A percentile compares a stretch with the other conserved stretches of the same genome.
Conservation (phyloP, 495 filamentous ascomycete genomes). For the Sabuloglossum arenarium region DNA sequence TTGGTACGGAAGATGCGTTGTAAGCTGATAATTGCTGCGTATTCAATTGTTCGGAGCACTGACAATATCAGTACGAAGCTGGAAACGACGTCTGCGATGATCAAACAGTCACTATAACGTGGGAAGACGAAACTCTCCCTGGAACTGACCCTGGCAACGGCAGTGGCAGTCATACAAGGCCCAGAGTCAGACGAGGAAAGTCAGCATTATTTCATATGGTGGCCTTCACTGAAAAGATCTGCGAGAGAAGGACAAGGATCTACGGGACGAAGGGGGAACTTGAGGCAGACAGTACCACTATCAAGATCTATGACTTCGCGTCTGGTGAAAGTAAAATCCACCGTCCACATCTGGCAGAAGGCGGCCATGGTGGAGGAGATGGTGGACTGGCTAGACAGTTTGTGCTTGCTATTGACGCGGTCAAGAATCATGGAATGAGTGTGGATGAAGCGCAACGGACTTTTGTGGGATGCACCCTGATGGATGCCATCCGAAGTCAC, state of each 20-base stretch:
- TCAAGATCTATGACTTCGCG: conserved; percentile 41
- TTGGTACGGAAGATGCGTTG: conserved; percentile 85
- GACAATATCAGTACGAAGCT: conserved; percentile 36
- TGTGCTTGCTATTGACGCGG: conserved; percentile 57
- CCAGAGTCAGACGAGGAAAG: conserved; percentile 37
- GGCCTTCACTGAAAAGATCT: conserved; percentile 70
- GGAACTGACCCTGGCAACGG: background rate
- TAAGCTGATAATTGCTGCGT: background rate
- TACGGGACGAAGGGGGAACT: conserved; percentile 81
- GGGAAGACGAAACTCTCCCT: conserved; percentile 22
- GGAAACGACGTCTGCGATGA: conserved; percentile 88
- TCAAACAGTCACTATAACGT: conserved; percentile 67
- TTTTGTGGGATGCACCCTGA: conserved; percentile 59
- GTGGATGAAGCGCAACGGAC: conserved; percentile 53
- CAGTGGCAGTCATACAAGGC: background rate
- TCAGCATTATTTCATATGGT: conserved; percentile 87
- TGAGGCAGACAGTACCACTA: conserved; percentile 47
- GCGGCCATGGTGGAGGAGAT: conserved; percentile 76
- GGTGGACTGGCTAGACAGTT: conserved; percentile 61
- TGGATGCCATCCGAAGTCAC: conserved; percentile 74
- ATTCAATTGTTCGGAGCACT: background rate
- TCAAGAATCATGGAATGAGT: conserved; percentile 44
- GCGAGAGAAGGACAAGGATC: conserved; percentile 57
- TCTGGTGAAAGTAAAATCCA: conserved; percentile 31
- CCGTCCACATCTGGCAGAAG: conserved; percentile 21